Base-by-base conservation (phyloP, 768 basidiomycete species). In the Trametes sanguinea region DNA sequence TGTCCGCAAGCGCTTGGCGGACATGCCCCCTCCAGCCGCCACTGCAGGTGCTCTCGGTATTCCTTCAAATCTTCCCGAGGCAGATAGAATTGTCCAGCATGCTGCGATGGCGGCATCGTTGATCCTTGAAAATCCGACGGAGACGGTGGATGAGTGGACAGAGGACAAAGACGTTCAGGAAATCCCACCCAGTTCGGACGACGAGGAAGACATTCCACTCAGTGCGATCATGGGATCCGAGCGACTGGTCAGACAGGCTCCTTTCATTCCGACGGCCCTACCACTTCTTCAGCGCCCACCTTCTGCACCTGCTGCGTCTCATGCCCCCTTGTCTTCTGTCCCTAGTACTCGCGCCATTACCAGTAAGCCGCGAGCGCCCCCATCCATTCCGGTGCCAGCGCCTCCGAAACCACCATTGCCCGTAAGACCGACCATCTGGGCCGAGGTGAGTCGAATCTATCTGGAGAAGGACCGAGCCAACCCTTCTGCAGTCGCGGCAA, bases 401-500 rank as follows among this genome's bases (percentile, higher is more conserved):
- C 17, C 39, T 6, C 57, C 46, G 17, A 72, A 73, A 40, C 58
- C 62, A n/a, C 51, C 59, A 13, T 35, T 72, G 27, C 30, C 51
- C 2, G 45, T 17, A 4, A 63, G 63, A 43, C 82, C 81, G 2
- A 75, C 64, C 4, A 77, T 82, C 30, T 82, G 81, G 81, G 80
- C 81, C 5, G 65, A 75, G 71, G 82, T 81, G 66, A 32, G 77
- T 59, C 37, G 29, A 16, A 35, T 50, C 40, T 53, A 4, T 11
- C 13, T 30, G 10, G 45, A 53, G 45, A n/a, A 39, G 46, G 14
- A 29, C 45, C 13, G 37, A 37, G 6, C 29, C 17, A 40, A 29
- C 1, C 10, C 29, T 3, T 45, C 6, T n/a, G 42, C 54, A 92
- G 90, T 88, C 90, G 29, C 84, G 92, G 44, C 90, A 92, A 75